Conservation (phyloP, 2,329 filamentous ascomycete species). For the Grosmannia huntii region DNA sequence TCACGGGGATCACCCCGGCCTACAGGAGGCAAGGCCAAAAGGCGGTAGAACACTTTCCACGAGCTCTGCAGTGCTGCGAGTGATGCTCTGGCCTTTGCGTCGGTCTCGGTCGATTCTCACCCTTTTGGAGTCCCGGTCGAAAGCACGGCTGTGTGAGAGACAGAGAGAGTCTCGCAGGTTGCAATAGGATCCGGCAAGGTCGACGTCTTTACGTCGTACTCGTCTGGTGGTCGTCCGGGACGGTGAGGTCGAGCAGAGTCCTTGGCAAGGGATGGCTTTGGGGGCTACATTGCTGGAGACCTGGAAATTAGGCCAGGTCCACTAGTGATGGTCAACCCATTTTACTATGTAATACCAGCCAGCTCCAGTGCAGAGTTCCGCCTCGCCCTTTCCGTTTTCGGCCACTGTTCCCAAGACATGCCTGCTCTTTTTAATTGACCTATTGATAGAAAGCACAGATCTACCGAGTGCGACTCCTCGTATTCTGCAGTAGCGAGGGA, state of each 20-base stretch:
- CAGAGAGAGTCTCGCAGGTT: neutral
- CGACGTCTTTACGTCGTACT: neutral
- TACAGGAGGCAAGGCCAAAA: neutral
- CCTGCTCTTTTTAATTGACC: too few species aligned
- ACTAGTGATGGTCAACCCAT: slow-evolving; percentile 8
- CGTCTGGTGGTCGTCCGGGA: neutral
- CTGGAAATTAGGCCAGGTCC: slow-evolving; percentile 8
- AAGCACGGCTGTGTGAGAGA: neutral
- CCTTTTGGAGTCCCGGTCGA: neutral
- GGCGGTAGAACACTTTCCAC: neutral
- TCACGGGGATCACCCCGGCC: neutral
- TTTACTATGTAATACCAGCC: neutral
- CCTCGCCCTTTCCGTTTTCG: neutral
- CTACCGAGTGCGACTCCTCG: too few species aligned
- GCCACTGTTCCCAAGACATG: too few species aligned
- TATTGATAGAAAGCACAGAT: too few species aligned
- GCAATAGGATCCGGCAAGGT: neutral
- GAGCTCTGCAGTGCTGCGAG: neutral
- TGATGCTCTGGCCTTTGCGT: too few species aligned
- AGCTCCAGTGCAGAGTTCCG: neutral
- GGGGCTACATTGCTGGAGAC: neutral
- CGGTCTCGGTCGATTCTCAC: too few species aligned
- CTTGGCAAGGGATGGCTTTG: neutral
- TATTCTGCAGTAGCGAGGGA: neutral
- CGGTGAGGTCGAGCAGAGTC: neutral